These are phyloP conservation scores for Podila epicladia DNA, from an alignment of 192 early-diverging fungal species.

Conservation along the genomic window DNA sequence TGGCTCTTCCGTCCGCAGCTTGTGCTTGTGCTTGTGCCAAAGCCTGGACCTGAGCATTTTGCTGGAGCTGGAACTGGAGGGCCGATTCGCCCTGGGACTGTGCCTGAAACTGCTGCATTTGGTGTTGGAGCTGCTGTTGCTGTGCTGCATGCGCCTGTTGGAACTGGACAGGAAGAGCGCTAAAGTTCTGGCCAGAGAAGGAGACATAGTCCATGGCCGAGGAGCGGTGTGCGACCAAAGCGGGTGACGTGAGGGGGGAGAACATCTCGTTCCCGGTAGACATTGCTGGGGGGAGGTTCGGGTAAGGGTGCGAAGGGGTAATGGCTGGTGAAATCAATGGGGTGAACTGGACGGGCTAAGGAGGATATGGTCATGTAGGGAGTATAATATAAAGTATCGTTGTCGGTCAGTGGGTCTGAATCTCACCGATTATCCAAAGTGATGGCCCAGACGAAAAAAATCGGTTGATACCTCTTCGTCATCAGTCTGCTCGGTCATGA, in stretches of 20 bases:
- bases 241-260: constrained; percentile 73
- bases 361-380: neutral
- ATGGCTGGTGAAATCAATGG: constrained; percentile 77
- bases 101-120: constrained; percentile 15
- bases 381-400: neutral
- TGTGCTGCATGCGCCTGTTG: constrained; percentile 33
- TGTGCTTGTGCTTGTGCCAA: neutral
- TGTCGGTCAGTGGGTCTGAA: neutral
- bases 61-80: constrained; percentile 18
- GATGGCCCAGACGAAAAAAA: neutral
- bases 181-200: constrained; percentile 18
- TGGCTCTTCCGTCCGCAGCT: constrained; percentile 5
- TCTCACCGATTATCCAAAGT: no score
- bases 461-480: constrained; percentile 16
- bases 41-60: neutral
- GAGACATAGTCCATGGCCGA: constrained; percentile 28
- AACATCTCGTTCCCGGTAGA: constrained; percentile 54
- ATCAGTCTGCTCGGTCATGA: constrained; percentile 22
- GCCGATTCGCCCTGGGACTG: constrained; percentile 1
- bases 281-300: constrained; percentile 41
- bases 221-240: constrained; percentile 56
- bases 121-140: constrained; percentile 30
- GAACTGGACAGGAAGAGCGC: constrained; percentile 28
- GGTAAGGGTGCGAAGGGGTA: constrained; percentile 68
- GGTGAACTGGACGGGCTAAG: constrained; percentile 50